phyloP scores from a whole-genome alignment of 139 green algal species.

The Mesotaenium endlicherianum region DNA sequence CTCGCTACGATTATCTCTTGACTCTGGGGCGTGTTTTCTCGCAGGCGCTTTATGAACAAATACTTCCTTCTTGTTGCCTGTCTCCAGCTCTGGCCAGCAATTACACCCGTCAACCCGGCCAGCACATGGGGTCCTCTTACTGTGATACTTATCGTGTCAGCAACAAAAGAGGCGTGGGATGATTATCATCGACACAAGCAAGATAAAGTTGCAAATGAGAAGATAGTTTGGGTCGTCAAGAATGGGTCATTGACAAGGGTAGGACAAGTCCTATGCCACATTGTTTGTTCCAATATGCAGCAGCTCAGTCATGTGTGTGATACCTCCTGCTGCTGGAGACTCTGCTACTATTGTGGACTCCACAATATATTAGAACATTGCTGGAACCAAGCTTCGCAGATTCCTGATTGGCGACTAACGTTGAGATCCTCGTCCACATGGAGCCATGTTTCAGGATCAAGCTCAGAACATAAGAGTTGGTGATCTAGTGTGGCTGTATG shows the following conservation, averaged over 20 bases:
- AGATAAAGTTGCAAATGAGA: conserved; percentile 51
- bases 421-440: conserved; percentile 1
- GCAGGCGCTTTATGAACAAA: conserved; percentile 51
- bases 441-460: conserved; percentile 14
- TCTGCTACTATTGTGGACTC: too few relatives aligned
- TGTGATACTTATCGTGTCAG: conserved; percentile 43
- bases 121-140: conserved; percentile 46
- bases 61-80: conserved; percentile 51
- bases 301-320: conserved; percentile 7
- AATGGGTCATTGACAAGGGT: conserved; percentile 9
- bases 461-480: conserved; percentile 40
- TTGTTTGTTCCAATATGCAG: conserved; percentile 7
- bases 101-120: conserved; percentile 41
- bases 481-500: conserved; percentile 48
- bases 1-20: neutral
- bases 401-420: neutral
- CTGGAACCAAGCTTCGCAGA: neutral
- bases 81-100: conserved; percentile 48
- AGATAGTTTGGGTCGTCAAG: conserved; percentile 23
- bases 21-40: neutral
- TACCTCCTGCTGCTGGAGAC: conserved; percentile 13
- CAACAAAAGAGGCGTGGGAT: conserved; percentile 46
- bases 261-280: neutral
- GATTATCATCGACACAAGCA: conserved; percentile 34
- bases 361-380: conserved; percentile 7